Base-by-base conservation (phyloP, 352 stramenopile genomes). In the Phytopythium ostracodes region DNA sequence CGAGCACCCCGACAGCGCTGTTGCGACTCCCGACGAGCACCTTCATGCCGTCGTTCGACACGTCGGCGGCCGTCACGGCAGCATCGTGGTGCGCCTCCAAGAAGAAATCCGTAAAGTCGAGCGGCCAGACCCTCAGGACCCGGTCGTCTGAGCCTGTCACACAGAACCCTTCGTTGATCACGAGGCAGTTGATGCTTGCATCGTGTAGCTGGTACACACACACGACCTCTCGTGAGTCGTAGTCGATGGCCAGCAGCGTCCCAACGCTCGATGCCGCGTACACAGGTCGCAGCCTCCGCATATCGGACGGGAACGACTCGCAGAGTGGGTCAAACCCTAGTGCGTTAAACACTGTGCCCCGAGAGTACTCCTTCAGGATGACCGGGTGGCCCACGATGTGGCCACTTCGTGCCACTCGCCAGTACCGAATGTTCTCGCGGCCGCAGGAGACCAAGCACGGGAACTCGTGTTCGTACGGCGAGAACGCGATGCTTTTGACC, bases 101-200 rank as follows among this genome's bases (percentile, higher is more conserved):
- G 63, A 97, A 94, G 65, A 94, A 98, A 65, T 97, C 89, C 17
- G 78, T 79, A 60, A 98, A 98, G 69, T 97, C 91, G 1, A 97
- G 69, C 11, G 92, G 89, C 92, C 92, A 98, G 59, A 98, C 84
- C 1, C 92, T 86, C 15, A 98, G 65, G 59, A 86, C 92, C n/a
- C 77, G 76, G 63, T 98, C 92, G 29, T 88, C 84, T 0, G 84
- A 87, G 20, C 84, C 89, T 10, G 91, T 97, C 18, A 96, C 88
- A 35, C 88, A 97, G 56, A 96, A 97, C 1, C 87, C 89, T 46
- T 96, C 88, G 60, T 96, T 97, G 10, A 97, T 69, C 6, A 75
- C 81, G 1, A 98, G 63, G 36, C 80, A 85, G 31, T 90, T 84
- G 62, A 97, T 97, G 25, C 81, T 76, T 0, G 77, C 81, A 53